A percentile compares a stretch with the other conserved stretches of the same genome.
phyloP scores from a whole-genome alignment of 2,329 filamentous ascomycete species.

The Chrysosphaeria jannelii region DNA sequence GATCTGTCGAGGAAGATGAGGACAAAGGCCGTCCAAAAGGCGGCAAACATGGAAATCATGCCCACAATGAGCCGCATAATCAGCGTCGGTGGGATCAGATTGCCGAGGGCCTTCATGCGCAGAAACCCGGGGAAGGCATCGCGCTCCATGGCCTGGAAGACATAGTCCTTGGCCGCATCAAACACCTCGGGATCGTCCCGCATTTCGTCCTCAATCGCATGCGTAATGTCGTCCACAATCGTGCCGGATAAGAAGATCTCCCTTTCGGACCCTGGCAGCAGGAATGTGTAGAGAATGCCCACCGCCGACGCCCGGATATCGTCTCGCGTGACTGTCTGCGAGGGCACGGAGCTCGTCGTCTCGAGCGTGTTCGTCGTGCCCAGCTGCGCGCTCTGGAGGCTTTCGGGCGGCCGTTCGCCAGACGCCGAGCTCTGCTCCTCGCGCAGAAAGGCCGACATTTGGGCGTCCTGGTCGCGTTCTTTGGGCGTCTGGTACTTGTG shows the following conservation, averaged over 20 bases:
- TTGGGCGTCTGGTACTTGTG: slow-evolving; percentile 35
- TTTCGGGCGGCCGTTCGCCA: neutral
- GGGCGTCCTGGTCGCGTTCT: slow-evolving; percentile 55
- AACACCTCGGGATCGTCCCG: slow-evolving; percentile 94
- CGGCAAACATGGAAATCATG: slow-evolving; percentile 62
- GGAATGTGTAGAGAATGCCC: slow-evolving; percentile 94
- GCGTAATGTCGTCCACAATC: slow-evolving; percentile 63
- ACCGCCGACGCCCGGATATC: slow-evolving; percentile 85
- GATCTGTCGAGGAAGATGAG: slow-evolving; percentile 71
- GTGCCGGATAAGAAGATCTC: slow-evolving; percentile 80
- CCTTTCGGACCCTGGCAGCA: slow-evolving; percentile 80
- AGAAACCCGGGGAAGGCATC: slow-evolving; percentile 97
- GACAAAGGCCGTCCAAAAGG: slow-evolving; percentile 79
- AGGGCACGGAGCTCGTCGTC: slow-evolving; percentile 39
- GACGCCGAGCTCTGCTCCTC: slow-evolving; percentile 17
- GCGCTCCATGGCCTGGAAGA: slow-evolving; percentile 97
- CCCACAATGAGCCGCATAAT: slow-evolving; percentile 65
- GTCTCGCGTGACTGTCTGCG: slow-evolving; percentile 56
- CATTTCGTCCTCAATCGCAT: slow-evolving; percentile 66
- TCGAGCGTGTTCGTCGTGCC: slow-evolving; percentile 14
- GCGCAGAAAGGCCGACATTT: slow-evolving; percentile 71
- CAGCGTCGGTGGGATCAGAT: slow-evolving; percentile 73
- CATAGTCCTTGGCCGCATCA: slow-evolving; percentile 91
- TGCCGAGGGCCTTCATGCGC: slow-evolving; percentile 79
- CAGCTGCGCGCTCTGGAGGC: slow-evolving; percentile 10